Conservation (phyloP, 768 basidiomycete genomes). For the Suillus placidus region DNA sequence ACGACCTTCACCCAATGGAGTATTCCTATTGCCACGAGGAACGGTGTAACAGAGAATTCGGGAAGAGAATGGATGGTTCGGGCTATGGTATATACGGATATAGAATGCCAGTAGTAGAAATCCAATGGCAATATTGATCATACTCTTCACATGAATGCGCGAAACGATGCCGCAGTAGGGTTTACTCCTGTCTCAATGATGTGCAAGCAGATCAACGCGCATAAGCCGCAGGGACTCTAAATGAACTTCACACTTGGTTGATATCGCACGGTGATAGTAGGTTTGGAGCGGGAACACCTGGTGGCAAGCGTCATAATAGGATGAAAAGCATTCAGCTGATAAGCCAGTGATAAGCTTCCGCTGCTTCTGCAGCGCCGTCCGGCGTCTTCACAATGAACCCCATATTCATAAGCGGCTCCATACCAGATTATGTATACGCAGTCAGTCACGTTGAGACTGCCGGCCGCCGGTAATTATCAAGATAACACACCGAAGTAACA, state of each 20-base stretch:
- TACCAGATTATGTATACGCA: too few species aligned
- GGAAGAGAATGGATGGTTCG: too few species aligned
- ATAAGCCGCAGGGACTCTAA: neutral
- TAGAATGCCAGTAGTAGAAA: neutral
- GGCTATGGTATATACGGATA: too few species aligned
- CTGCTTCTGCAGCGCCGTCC: neutral
- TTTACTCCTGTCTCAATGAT: neutral
- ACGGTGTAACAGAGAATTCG: neutral
- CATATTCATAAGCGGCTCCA: constrained; percentile 2
- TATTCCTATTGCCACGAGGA: neutral
- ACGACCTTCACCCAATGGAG: neutral
- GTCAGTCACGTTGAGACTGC: neutral
- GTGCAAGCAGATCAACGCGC: neutral
- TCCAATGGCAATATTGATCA: neutral
- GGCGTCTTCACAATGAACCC: neutral
- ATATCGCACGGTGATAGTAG: neutral
- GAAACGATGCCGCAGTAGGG: neutral
- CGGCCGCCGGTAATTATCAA: constrained; percentile 6
- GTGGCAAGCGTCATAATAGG: neutral
- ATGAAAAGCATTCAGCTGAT: neutral
- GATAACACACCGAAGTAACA: neutral
- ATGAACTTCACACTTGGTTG: neutral
- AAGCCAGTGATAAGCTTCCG: neutral
- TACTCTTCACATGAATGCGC: neutral
- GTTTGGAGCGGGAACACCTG: neutral